Conservation (phyloP, 1,284 basidiomycete species). For the Apiotrichum siamense region DNA sequence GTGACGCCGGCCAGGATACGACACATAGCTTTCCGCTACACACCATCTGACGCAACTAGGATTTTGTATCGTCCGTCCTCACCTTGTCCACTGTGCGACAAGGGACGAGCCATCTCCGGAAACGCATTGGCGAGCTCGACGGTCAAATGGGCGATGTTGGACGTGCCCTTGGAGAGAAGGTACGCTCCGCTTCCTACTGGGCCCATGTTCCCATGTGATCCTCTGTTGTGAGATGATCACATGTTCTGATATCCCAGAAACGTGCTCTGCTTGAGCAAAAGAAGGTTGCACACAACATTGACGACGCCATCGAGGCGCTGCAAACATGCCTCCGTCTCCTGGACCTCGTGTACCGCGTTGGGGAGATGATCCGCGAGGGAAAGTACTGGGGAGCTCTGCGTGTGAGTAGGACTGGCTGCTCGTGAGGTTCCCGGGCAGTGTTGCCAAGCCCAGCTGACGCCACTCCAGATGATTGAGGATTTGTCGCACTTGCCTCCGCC, state of each 20-base stretch:
- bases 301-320: slow-evolving; percentile 90
- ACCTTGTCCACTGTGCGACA: slow-evolving; percentile 90
- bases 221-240: no score
- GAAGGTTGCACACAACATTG: slow-evolving; percentile 85
- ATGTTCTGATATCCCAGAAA: no score
- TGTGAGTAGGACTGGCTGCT: no score
- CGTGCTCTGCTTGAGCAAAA: slow-evolving; percentile 78
- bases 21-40: no score
- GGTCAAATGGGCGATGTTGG: slow-evolving; percentile 62
- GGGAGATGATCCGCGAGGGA: slow-evolving; percentile 82
- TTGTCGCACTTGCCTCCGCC: slow-evolving; percentile 85
- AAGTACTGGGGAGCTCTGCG: slow-evolving; percentile 95
- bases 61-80: slow-evolving; percentile 93
- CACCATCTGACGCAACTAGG: slow-evolving; percentile 45
- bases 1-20: no score
- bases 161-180: slow-evolving; percentile 74
- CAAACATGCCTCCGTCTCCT: slow-evolving; percentile 87
- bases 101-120: slow-evolving; percentile 53
- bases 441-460: neutral
- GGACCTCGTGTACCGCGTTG: slow-evolving; percentile 90
- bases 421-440: slow-evolving; percentile 22
- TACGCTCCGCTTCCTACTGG: slow-evolving; percentile 14
- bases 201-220: no score
- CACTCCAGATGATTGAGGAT: slow-evolving; percentile 61
- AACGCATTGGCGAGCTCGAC: slow-evolving; percentile 55